Conservation (phyloP, 805 yeast species). For the Candida ipomoeae region DNA sequence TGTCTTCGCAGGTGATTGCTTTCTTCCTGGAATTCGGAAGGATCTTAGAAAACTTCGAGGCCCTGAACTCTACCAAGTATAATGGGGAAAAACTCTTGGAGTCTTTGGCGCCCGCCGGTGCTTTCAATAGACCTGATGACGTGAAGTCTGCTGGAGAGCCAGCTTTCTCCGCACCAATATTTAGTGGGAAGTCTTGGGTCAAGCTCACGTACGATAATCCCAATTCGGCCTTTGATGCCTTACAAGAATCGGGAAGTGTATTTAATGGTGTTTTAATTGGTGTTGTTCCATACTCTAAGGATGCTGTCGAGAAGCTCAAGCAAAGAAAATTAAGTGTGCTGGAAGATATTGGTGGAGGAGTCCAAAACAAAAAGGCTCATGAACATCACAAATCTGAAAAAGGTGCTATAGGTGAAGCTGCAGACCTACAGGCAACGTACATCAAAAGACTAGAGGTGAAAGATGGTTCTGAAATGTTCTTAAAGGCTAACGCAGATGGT, state of each 20-base stretch:
- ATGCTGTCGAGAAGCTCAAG: conserved; percentile 56
- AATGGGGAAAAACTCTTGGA: conserved; percentile 8
- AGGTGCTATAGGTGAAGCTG: conserved; percentile 11
- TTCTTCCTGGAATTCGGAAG: conserved; percentile 78
- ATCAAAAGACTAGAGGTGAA: conserved; percentile 34
- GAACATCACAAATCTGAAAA: conserved; percentile 11
- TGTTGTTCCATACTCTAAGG: conserved; percentile 64
- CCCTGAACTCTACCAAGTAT: conserved; percentile 9
- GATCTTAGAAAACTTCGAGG: conserved; percentile 69
- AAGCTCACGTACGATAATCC: conserved; percentile 77
- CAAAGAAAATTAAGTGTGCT: conserved; percentile 37
- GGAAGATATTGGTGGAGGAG: conserved; percentile 47
- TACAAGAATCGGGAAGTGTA: conserved; percentile 74
- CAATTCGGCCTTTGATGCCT: conserved; percentile 73
- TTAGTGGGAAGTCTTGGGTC: conserved; percentile 88
- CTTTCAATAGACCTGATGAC: conserved; percentile 6
- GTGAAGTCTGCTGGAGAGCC: not conserved
- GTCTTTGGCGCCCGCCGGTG: conserved; percentile 12
- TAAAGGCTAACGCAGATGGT: conserved; percentile 21
- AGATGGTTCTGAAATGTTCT: conserved; percentile 37
- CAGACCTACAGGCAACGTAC: conserved; percentile 20
- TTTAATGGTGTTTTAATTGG: conserved; percentile 64
- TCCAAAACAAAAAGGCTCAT: conserved; percentile 9
- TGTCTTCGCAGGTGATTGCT: conserved; percentile 61
- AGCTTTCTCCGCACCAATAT: conserved; percentile 49